Evolutionary conservation across 2,329 filamentous ascomycete genomes (phyloP), one percentile per base, ranked within the genome.

Genomic region (Microdochium paspali): DNA sequence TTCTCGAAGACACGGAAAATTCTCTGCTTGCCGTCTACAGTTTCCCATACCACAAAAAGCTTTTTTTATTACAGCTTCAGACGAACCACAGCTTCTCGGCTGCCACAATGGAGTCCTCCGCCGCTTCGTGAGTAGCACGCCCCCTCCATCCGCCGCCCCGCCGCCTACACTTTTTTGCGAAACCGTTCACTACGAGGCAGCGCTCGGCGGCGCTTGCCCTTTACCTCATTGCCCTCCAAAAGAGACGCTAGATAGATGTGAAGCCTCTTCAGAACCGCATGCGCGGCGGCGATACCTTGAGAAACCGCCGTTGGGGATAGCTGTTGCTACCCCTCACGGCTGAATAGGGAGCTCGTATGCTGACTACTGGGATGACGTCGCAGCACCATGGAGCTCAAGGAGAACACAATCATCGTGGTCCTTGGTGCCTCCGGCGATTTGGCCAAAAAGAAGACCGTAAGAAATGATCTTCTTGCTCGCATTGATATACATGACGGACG

Each of bases 391-490:
- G 93, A 98, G 81, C 84, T 98, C 64, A 98, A 96, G 79, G 89
- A 97, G 65, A 94, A 98, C 79, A 98, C 93, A 56, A 81, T 90
- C 65, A 94, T 98, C 62, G 80, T 98, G 61, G 93, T 98, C 61
- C 84, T 98, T 57, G 93, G 93, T 62, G 93, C 93, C 56, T 98
- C 93, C 46, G 93, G 93, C 62, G 93, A 98, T 77, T 74, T 98
- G 57, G 93, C 93, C 46, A 98, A 98, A 80, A 98, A 98, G 85
- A 98, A 98, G 84, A 98, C 93, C 43, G 90, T 95, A 72, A 66
- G 82, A 28, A 31, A 35, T 47, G 40, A 26, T 25, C 44, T 32
- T 43, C 47, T 43, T 23, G 21, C 52, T 48, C 46, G 26, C 6
- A 35, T 46, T 23, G 42, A 15, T 44, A n/a, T n/a, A n/a, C 46